Conservation (phyloP, 1,284 basidiomycete species). For the Irpex sp. region DNA sequence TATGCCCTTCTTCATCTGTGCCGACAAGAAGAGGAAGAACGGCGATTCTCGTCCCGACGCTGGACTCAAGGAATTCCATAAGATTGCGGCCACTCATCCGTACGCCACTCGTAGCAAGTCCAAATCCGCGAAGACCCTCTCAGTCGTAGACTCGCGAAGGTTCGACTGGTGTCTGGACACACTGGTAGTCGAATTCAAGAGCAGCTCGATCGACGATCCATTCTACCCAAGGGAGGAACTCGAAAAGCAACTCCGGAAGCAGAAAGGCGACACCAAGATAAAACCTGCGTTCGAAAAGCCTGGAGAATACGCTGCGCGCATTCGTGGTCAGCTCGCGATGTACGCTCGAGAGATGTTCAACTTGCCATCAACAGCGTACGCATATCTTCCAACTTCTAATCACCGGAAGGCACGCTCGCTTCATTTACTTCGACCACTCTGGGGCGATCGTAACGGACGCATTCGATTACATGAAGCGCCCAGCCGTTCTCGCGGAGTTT, state of each 20-base stretch:
- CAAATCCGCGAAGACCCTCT: background rate
- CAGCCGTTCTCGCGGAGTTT: constrained; percentile 21
- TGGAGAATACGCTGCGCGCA: background rate
- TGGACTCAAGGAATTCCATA: background rate
- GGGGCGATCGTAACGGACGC: constrained; percentile 24
- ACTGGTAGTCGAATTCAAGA: background rate
- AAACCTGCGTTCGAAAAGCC: background rate
- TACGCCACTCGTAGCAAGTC: background rate
- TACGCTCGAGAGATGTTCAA: background rate
- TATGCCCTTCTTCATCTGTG: background rate
- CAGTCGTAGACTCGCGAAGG: background rate
- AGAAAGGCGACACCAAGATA: too few relatives aligned
- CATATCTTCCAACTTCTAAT: constrained; percentile 25
- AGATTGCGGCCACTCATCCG: background rate
- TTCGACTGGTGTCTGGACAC: background rate
- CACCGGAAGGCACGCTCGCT: constrained; percentile 17
- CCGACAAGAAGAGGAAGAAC: background rate
- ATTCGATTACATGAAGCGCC: constrained; percentile 21
- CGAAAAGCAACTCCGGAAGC: too few relatives aligned
- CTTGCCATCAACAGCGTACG: constrained; percentile 5
- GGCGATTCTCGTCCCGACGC: background rate
- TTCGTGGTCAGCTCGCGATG: background rate
- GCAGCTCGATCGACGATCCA: background rate
- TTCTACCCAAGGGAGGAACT: background rate
- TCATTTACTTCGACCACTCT: constrained; percentile 29